Base-by-base conservation (phyloP, 73 alveolate species). In the Symbiodinium pilosum region DNA sequence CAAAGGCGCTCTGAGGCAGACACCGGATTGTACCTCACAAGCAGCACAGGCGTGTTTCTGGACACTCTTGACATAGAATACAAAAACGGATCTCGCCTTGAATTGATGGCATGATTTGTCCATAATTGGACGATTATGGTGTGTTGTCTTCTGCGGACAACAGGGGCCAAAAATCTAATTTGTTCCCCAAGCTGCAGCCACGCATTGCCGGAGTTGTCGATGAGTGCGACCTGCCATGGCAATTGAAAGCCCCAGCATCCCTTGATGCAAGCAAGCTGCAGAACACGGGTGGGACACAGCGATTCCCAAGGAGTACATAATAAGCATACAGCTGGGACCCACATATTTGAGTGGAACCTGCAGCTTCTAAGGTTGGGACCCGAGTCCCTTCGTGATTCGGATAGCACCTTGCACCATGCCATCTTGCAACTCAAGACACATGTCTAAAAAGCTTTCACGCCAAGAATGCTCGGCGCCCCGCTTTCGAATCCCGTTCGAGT, bases 401-500 rank as follows among this genome's bases (percentile, higher is more conserved):
- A 39, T 56, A 91, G 85, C 85, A 73, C 85, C 84, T 69, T 18
- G n/a, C 26, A 54, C 71, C 20, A 26, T 54, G 73, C 28, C 26
- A 0, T 54, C 73, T 26, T n/a, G 26, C 32, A 54, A 0, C 73
- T 54, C 73, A 0, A 30, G 34, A 8, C 73, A 30, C 32, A 26
- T 16, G 73, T 16, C 26, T 16, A 9, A n/a, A n/a, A n/a, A 0
- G 34, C 73, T n/a, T n/a, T 54, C 24, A 54, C 71, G 34, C 26
- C 28, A 1, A 2, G 68, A 51, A 36, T 69, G 84, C n/a, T n/a
- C n/a, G n/a, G 84, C 41, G 16, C 1, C 24, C 20, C 86, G 42
- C 95, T 99, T 69, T 86, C 98, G 99, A 99, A 99, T 99, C 26
- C 94, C 94, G 34, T 93, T 59, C 87, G 93, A 71, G 56, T 93